These are phyloP conservation scores for Sarcodon aspratus DNA, from an alignment of 768 basidiomycete genomes.

Conservation along the genomic window DNA sequence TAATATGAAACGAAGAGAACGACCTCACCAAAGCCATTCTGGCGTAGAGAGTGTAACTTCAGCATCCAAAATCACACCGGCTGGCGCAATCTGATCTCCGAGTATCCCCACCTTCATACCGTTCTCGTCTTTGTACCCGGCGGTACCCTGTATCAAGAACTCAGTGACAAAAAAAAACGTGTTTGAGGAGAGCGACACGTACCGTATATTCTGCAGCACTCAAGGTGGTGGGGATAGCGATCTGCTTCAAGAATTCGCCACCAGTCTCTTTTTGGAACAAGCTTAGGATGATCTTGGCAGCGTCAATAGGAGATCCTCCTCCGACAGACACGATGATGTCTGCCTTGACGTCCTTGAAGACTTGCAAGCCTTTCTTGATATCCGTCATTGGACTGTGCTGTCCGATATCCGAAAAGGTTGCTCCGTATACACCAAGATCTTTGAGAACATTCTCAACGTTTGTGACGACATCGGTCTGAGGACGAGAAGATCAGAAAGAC, in stretches of 20 bases:
- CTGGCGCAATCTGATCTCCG: conserved; percentile 43
- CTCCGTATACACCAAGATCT: conserved; percentile 45
- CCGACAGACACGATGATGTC: conserved; percentile 67
- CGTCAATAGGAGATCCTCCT: conserved; percentile 75
- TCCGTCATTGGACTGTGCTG: conserved; percentile 62
- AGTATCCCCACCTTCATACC: conserved; percentile 51
- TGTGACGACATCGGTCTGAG: conserved; percentile 49
- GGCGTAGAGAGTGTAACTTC: conserved; percentile 66
- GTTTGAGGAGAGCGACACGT: conserved; percentile 8
- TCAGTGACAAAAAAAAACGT: background rate
- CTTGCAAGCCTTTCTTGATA: conserved; percentile 43
- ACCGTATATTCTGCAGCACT: conserved; percentile 72
- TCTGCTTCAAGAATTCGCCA: conserved; percentile 44
- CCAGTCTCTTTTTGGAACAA: conserved; percentile 45
- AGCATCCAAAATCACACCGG: conserved; percentile 68
- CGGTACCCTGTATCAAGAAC: conserved; percentile 34
- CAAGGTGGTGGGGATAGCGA: conserved; percentile 75
- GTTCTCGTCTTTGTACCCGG: conserved; percentile 61
- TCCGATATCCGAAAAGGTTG: conserved; percentile 64
- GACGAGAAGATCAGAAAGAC: background rate
- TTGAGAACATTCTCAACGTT: conserved; percentile 45
- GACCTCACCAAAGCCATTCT: conserved; percentile 54
- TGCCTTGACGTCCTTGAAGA: conserved; percentile 43
- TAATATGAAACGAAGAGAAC: conserved; percentile 4
- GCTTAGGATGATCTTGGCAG: conserved; percentile 61